Base-by-base conservation (phyloP, 2,329 filamentous ascomycete species). In the Aureobasidium sp. region DNA sequence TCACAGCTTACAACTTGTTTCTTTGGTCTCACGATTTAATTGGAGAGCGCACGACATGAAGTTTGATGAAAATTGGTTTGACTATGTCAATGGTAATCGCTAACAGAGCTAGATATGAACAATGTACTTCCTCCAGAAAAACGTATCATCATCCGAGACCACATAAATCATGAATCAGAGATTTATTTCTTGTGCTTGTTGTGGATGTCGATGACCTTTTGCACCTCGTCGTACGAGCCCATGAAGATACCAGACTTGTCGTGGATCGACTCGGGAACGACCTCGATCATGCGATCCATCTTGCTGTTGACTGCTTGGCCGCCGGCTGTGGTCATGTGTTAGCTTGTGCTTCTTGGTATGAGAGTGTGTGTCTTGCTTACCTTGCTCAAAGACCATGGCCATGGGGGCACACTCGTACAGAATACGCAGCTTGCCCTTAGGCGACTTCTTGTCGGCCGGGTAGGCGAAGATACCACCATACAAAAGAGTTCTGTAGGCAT, bases 321-420 rank as follows among this genome's bases (percentile, higher is more conserved):
- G 68, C 94, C 94, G 69, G 94, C 90, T 94, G 67, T 44, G 61
- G 58, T 14, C 32, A 30, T 2, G 7, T 49, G 61, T 67, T 59
- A 67, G 64, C 49, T 39, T 8, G 13, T 25, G 13, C 11, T 10
- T 5, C 6, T 1, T n/a, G 4, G 1, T 21, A 14, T 10, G 48
- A 25, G 13, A 5, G 5, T 48, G 30, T 67, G 78, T 68, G 76
- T 55, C 45, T 10, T n/a, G 79, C 87, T 78, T 76, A 93, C 90
- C 94, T 77, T 99, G 97, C 78, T 99, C 94, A 75, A 99, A 97
- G 7, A 99, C 85, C 87, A 97, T 89, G 29, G 94, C 94, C 94
- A 99, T 99, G 42, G 94, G 94, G 14, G 94, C 94, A 74, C 94
- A 99, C 80, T 99, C 94, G 78, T 99, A 99, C 69, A 99, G 75